Evolutionary conservation across 78 protist genomes (phyloP).

Genomic region (Dictyostelium discoideum): dicty_2.7 NC_007090.3:4554001-4554500

Average conservation of each 20-base stretch:
- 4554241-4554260: slow-evolving; percentile 37
- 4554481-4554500: slow-evolving; percentile 15
- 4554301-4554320: slow-evolving; percentile 45
- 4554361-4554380: slow-evolving; percentile 41
- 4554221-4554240: no score
- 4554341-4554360: slow-evolving; percentile 68
- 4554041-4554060: slow-evolving; percentile 93
- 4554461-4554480: slow-evolving; percentile 67
- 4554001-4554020: slow-evolving; percentile 83
- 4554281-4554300: slow-evolving; percentile 35
- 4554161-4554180: no score
- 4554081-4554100: slow-evolving; percentile 87
- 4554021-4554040: slow-evolving; percentile 90
- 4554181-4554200: no score
- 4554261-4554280: slow-evolving; percentile 41
- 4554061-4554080: slow-evolving; percentile 84
- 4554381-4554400: slow-evolving; percentile 29
- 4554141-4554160: slow-evolving; percentile 80
- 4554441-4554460: slow-evolving; percentile 22
- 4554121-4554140: slow-evolving; percentile 82
- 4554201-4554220: no score
- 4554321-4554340: slow-evolving; percentile 64
- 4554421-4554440: slow-evolving; percentile 56
- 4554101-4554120: slow-evolving; percentile 83
- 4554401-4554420: slow-evolving; percentile 64